A percentile compares a stretch with the other conserved stretches of the same genome.
These are phyloP conservation scores for Trichoderma atrobrunneum DNA, from an alignment of 2,329 filamentous ascomycete genomes.

Conservation along the genomic window DNA sequence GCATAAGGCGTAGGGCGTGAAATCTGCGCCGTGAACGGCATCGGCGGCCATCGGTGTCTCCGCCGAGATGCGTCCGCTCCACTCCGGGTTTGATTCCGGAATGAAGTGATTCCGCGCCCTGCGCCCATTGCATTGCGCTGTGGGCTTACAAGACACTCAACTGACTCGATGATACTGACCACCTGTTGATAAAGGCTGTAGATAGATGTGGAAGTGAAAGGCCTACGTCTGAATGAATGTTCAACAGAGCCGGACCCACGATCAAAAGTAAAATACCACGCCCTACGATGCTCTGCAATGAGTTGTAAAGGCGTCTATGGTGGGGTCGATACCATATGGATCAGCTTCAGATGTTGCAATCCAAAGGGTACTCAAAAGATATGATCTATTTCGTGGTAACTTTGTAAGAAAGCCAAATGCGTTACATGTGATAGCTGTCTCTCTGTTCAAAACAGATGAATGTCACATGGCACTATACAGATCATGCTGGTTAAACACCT, in stretches of 20 bases:
- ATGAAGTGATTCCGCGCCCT: not conserved
- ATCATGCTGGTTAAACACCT: not conserved
- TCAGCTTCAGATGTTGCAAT: not conserved
- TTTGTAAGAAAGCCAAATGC: not conserved
- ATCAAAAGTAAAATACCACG: not conserved
- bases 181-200: too few species aligned
- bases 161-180: not conserved
- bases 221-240: too few species aligned
- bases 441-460: not conserved
- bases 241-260: not conserved
- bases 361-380: not conserved
- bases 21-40: not conserved
- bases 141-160: not conserved
- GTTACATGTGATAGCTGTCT: not conserved
- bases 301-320: not conserved
- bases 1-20: not conserved
- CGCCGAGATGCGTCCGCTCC: not conserved
- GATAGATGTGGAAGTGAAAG: too few species aligned
- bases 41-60: not conserved
- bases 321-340: not conserved
- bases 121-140: not conserved
- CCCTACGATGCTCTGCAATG: not conserved
- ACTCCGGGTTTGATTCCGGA: not conserved
- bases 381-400: not conserved
- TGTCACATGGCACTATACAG: not conserved